Conservation (phyloP, 73 alveolate species). For the Tetrahymena malaccensis region DNA sequence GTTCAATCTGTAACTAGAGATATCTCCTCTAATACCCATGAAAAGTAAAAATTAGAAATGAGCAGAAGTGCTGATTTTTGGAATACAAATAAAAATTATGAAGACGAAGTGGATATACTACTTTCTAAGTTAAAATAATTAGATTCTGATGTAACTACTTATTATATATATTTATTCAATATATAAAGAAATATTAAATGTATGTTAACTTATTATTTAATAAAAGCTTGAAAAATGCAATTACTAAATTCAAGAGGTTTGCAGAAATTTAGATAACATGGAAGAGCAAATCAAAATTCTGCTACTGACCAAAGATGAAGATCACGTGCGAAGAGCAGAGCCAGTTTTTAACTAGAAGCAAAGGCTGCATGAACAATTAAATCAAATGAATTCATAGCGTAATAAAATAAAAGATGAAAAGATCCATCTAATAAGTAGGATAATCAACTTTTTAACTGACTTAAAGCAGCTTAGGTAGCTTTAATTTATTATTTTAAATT, state of each 20-base stretch:
- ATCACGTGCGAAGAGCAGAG: constrained; percentile 34
- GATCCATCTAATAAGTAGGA: constrained; percentile 10
- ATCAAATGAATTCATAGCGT: constrained; percentile 12
- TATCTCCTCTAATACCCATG: not conserved
- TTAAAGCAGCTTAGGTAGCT: not conserved
- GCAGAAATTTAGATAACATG: constrained; percentile 23
- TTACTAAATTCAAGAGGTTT: constrained; percentile 13
- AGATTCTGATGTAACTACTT: constrained; percentile 6
- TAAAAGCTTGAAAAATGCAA: constrained; percentile 20
- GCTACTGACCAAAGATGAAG: constrained; percentile 18
- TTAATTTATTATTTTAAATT: too few species aligned
- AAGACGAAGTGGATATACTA: constrained; percentile 13
- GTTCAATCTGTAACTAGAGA: constrained; percentile 18
- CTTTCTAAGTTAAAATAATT: constrained; percentile 4
- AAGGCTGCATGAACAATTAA: constrained; percentile 2
- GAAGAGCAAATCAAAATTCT: constrained; percentile 21
- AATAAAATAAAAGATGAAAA: constrained; percentile 41
- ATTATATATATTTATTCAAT: not conserved
- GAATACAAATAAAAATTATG: constrained; percentile 23
- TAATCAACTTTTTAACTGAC: constrained; percentile 1
- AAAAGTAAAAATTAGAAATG: constrained; percentile 10
- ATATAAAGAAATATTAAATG: not conserved
- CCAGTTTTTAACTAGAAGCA: constrained; percentile 29
- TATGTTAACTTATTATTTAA: not conserved
- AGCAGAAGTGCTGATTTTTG: constrained; percentile 27